Base-by-base conservation (phyloP, 176 grass and related monocot species). In the Pontederia crassipes region DNA sequence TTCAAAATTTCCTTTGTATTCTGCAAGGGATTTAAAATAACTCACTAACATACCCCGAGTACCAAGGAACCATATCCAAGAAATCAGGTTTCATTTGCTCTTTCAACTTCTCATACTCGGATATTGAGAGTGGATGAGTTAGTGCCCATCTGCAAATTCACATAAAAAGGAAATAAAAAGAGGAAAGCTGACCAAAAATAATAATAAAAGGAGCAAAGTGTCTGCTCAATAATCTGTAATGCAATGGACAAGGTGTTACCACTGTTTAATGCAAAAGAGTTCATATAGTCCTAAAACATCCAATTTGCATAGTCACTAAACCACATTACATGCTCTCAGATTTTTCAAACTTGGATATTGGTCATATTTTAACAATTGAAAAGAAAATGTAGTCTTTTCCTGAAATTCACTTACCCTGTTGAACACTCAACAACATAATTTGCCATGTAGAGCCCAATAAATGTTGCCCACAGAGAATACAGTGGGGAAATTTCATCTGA, bases 61-160 rank as follows among this genome's bases (percentile, higher is more conserved):
- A 97, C 93, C 93, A 97, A 73, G 87, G 87, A 80, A 97, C 93
- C 93, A 97, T 97, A 73, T 97, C 93, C 73, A 88, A 78, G 67
- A 97, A 97, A 83, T 97, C 87, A 65, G 87, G 93, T 63, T 91
- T 92, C 84, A 91, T 67, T 62, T 92, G 87, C 68, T 97, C 91
- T 77, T 97, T 91, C 67, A 87, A 70, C 73, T 83, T 97, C 81
- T 92, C 93, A 45, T 92, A 85, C 68, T 97, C 81, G 52, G 93
- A 87, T 60, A 92, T 75, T 73, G 79, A 88, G 45, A 76, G 77
- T 64, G 87, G 81, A 76, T 97, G 87, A 45, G 93, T 85, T 48
- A 91, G 85, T 66, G 84, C 87, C 93, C 93, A 97, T 54, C 93
- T 97, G 70, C 28, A 53, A 17, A 72, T 64, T 24, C 70, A 75